Evolutionary conservation across 768 basidiomycete genomes (phyloP), one percentile per base, ranked within the genome.

Genomic region (Suillus subalutaceus): DNA sequence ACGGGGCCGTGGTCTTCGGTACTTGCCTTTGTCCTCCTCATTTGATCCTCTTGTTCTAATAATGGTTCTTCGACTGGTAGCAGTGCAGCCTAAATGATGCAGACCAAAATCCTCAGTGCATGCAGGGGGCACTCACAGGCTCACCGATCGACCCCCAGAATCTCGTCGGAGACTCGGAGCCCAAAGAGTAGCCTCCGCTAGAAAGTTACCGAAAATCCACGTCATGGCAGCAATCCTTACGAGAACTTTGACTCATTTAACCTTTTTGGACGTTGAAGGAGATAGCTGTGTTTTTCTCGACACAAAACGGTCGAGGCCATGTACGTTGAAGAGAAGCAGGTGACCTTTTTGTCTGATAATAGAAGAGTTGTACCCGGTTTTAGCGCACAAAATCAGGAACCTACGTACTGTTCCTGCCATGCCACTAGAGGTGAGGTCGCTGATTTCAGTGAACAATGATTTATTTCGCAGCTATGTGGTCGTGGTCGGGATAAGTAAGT

Each of bases 381-480:
- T 15, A 57, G 37, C n/a, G 3, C n/a, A 38, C 13, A n/a, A 16
- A 40, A 59, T 40, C 23, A 26, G 4, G 38, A 10, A n/a, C 10
- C 2, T n/a, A 30, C 26, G 26, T 26, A 26, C n/a, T 57, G 37
- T 7, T 37, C 37, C 10, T 37, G 15, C 32, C 35, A 23, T 57
- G 20, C 35, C 6, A 37, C 6, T n/a, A 57, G 20, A 57, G 35
- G 20, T 57, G 6, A 57, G 35, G 35, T 37, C 20, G 18, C 1
- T 35, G 12, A n/a, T 57, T 3, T 20, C 20, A 32, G 18, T 18
- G 30, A 16, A 18, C 4, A 32, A 10, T 32, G 6, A 37, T 57
- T 12, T 13, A 12, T 8, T 20, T 38, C 4, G 37, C 35, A 75
- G 72, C 70, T 18, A 64, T 2, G 15, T 18, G 44, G 58, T 70